phyloP scores from a whole-genome alignment of 345 rosid genomes.

The Boechera divaricarpa region DNA sequence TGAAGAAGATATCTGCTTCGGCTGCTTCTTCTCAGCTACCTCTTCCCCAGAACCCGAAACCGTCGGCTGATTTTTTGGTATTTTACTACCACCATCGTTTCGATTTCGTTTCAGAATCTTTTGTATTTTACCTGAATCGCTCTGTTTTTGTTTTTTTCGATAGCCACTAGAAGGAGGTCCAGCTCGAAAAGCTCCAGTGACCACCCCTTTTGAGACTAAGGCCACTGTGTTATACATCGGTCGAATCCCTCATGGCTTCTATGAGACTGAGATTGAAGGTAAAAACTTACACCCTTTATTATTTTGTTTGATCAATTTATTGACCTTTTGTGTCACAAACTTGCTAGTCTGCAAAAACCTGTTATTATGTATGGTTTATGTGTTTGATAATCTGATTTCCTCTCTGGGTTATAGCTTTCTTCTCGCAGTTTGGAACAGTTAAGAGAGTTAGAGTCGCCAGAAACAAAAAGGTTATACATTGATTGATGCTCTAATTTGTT shows the following conservation, averaged over 20 bases:
- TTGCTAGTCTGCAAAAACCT: no score
- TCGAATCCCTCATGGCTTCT: slow-evolving; percentile 92
- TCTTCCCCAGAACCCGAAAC: slow-evolving; percentile 42
- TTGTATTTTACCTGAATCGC: not conserved
- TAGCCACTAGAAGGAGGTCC: slow-evolving; percentile 88
- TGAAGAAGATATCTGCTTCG: slow-evolving; percentile 55
- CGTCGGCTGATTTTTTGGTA: slow-evolving; percentile 80
- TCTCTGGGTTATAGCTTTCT: slow-evolving; percentile 58
- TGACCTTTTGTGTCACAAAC: not conserved
- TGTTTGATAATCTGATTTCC: not conserved
- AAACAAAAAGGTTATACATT: slow-evolving; percentile 70
- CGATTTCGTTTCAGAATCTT: not conserved
- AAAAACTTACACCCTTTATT: not conserved
- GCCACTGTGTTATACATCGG: slow-evolving; percentile 83
- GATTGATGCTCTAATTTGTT: not conserved
- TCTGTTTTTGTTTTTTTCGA: not conserved
- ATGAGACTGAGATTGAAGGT: slow-evolving; percentile 92
- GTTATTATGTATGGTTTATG: no score
- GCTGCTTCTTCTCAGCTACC: slow-evolving; percentile 43
- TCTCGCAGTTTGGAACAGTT: slow-evolving; percentile 79
- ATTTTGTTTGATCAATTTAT: not conserved
- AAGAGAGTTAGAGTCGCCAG: slow-evolving; percentile 84
- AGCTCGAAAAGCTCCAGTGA: slow-evolving; percentile 56
- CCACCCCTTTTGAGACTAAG: slow-evolving; percentile 45
- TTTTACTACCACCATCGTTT: not conserved